Base-by-base conservation (phyloP, 768 basidiomycete species). In the Boletus rufocinnamomeus region DNA sequence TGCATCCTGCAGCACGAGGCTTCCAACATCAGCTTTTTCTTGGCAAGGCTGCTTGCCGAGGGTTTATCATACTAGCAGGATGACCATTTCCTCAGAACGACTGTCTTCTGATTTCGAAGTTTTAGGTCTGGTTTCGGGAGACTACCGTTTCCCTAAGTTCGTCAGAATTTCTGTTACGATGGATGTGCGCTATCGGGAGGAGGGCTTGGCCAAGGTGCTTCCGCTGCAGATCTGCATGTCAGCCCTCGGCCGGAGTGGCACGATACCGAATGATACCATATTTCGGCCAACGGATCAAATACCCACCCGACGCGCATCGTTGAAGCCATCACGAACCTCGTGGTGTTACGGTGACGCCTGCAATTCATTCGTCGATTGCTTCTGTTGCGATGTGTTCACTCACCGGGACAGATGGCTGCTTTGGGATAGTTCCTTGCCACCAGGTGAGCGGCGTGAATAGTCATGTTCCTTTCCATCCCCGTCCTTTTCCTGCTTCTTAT, bases 201-300 rank as follows among this genome's bases (percentile, higher is more conserved):
- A 54, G 23, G 25, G n/a, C 56, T 46, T 30, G 56, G 45, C 28
- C 8, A 41, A 40, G 34, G 38, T 21, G 48, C 56, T 59, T 59
- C 58, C 17, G n/a, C 25, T 35, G 14, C 16, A 34, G 57, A 58
- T 58, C 46, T 49, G 47, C 58, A 17, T 11, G 40, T 7, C 23
- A 19, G 17, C 17, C 23, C 2, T 21, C 25, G 3, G 27, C 44
- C 17, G 6, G 34, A 28, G 34, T 56, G 38, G 53, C 23, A n/a
- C 32, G 23, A 41, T 27, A 55, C 25, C 16, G 27, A 32, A 25
- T 17, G 19, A 50, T 14, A 27, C 43, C 17, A 8, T 19, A 11
- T 37, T 21, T 51, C 11, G 32, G 13, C 9, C 53, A 16, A 38
- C 50, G 50, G 35, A 38, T 51, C 25, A 51, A 23, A 51, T 25